Percentiles rank a stretch among this genome's conserved stretches.
phyloP scores from a whole-genome alignment of 2,329 filamentous ascomycete genomes.

The Shiraia bambusicola region DNA sequence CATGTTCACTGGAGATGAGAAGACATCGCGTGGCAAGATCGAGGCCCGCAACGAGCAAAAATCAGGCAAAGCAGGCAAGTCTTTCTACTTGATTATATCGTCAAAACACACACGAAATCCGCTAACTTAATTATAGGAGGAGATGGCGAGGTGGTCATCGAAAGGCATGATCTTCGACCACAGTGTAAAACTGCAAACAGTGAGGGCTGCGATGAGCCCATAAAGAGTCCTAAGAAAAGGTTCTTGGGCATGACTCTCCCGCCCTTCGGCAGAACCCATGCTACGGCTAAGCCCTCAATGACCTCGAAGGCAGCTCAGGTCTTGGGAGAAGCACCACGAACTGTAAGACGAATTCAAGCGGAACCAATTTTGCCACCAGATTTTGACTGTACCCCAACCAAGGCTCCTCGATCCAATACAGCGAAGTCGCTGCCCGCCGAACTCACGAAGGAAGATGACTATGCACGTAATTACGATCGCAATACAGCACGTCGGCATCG shows the following conservation, averaged over 20 bases:
- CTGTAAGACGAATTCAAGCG: slow-evolving; percentile 11
- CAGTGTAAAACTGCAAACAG: slow-evolving; percentile 18
- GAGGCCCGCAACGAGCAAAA: slow-evolving; percentile 44
- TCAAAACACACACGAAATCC: neutral
- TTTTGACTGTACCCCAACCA: slow-evolving; percentile 13
- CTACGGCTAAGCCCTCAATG: slow-evolving; percentile 15
- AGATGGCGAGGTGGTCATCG: slow-evolving; percentile 15
- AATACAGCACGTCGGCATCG: slow-evolving; percentile 4
- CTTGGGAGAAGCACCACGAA: slow-evolving; percentile 32
- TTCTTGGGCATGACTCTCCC: slow-evolving; percentile 41
- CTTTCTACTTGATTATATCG: neutral
- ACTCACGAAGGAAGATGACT: slow-evolving; percentile 13
- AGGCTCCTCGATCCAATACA: slow-evolving; percentile 24
- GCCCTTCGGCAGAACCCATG: slow-evolving; percentile 22
- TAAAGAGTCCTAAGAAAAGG: slow-evolving; percentile 46
- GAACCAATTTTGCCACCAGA: slow-evolving; percentile 19
- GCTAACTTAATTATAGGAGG: slow-evolving; percentile 3
- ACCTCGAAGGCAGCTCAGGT: slow-evolving; percentile 36
- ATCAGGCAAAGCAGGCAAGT: slow-evolving; percentile 31
- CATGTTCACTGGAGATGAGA: slow-evolving; percentile 27
- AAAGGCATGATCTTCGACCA: slow-evolving; percentile 23
- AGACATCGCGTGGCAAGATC: slow-evolving; percentile 44
- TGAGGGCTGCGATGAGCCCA: slow-evolving; percentile 13
- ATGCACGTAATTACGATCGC: slow-evolving; percentile 8
- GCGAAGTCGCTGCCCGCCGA: slow-evolving; percentile 28